Conservation (phyloP, 257 asterid genomes). For the Nicotiana otophora region DNA sequence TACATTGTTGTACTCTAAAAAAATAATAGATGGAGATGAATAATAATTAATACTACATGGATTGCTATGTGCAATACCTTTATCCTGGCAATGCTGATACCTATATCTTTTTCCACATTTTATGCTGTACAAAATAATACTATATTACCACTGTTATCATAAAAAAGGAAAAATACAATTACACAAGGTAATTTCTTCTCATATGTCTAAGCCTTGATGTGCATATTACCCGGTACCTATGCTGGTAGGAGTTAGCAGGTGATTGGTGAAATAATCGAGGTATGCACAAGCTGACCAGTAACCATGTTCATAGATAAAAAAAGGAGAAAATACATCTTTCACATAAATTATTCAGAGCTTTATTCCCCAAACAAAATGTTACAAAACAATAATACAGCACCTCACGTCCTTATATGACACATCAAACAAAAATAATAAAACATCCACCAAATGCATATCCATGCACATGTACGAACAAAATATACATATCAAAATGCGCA, state of each 20-base stretch:
- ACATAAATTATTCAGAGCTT: background rate
- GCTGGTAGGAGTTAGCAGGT: too few species aligned
- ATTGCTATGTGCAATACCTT: background rate
- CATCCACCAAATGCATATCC: background rate
- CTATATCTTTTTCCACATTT: background rate
- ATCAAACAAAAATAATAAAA: background rate
- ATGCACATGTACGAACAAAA: background rate
- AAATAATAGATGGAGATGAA: background rate
- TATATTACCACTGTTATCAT: background rate
- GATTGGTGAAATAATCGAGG: too few species aligned
- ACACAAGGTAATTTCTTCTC: too few species aligned
- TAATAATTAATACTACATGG: background rate
- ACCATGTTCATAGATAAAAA: too few species aligned
- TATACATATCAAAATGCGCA: background rate
- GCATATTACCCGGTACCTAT: too few species aligned
- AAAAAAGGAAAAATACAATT: background rate
- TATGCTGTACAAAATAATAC: too few species aligned
- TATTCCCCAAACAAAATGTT: background rate
- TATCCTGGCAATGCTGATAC: background rate
- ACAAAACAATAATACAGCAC: background rate
- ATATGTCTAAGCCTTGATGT: too few species aligned
- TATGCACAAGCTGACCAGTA: too few species aligned
- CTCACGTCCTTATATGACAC: background rate
- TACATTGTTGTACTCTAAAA: background rate
- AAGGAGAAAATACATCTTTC: background rate